phyloP scores from a whole-genome alignment of 768 basidiomycete genomes.

The Mycena kentingensis region DNA sequence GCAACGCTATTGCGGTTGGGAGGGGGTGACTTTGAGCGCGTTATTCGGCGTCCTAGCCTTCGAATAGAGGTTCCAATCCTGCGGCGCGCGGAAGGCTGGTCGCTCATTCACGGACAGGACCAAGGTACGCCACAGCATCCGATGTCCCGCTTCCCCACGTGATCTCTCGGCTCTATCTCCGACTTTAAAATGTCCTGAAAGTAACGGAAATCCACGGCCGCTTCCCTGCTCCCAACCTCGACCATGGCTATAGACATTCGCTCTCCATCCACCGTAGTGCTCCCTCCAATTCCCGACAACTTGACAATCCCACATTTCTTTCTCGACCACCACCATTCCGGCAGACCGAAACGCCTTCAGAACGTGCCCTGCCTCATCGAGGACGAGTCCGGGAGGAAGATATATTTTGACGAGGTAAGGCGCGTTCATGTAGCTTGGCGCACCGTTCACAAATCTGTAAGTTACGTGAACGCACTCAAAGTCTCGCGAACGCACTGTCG shows the following conservation, averaged over 20 bases:
- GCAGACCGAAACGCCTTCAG: slow-evolving; percentile 37
- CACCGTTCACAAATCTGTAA: slow-evolving; percentile 19
- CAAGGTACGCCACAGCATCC: background rate
- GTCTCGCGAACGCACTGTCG: slow-evolving; percentile 49
- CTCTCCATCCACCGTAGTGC: slow-evolving; percentile 27
- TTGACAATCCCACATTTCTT: slow-evolving; percentile 56
- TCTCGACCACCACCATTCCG: slow-evolving; percentile 47
- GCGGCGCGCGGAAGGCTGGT: slow-evolving; percentile 21
- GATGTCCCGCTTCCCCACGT: background rate
- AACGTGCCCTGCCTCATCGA: slow-evolving; percentile 51
- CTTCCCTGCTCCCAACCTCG: background rate
- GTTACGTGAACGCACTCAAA: slow-evolving; percentile 49
- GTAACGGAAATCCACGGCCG: background rate
- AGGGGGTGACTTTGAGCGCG: background rate
- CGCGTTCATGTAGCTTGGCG: background rate
- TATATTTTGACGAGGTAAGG: slow-evolving; percentile 45
- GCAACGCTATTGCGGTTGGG: background rate
- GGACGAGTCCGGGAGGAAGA: slow-evolving; percentile 45
- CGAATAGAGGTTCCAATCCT: background rate
- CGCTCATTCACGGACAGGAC: too few relatives aligned
- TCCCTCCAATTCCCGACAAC: slow-evolving; percentile 51
- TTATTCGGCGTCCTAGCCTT: background rate
- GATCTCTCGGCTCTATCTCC: background rate
- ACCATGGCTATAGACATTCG: slow-evolving; percentile 31
- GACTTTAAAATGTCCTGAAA: background rate